Base-by-base conservation (phyloP, 768 basidiomycete genomes). In the Lactarius akahatsu region DNA sequence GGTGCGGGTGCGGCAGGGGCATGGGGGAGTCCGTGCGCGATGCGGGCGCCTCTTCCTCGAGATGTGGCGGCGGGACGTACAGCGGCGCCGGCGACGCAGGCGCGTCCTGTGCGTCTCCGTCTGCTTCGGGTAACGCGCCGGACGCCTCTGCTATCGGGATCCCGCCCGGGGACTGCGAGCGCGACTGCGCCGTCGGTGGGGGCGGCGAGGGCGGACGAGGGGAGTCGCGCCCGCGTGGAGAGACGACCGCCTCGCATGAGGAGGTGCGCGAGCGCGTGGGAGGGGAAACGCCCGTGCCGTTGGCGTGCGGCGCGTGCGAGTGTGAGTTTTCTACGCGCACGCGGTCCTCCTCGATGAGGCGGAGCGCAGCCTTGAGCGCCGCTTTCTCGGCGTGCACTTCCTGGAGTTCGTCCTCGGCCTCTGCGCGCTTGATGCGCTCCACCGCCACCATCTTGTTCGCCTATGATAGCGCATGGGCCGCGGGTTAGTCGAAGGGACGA, bases 401-500 rank as follows among this genome's bases (percentile, higher is more conserved):
- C 32, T 79, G 81, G 32, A 94, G 79, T 72, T 92, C 85, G 66
- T 91, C 89, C 73, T 91, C 88, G 1, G 85, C 83, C 71, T 91
- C 90, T 2, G 88, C 88, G 32, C 85, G 83, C 71, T 81, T 84
- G 69, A 85, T 86, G 16, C 92, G 85, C 71, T 94, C 93, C 0
- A 81, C 81, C 10, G 89, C 84, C 3, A 94, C 92, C 92, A 95
- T 94, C 70, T 89, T 91, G 75, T 94, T 94, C 7, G 93, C 92
- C 90, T 92, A n/a, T n/a, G n/a, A n/a, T n/a, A n/a, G n/a, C n/a
- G n/a, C n/a, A n/a, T n/a, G 30, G 40, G 63, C 23, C 28, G 15
- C 5, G 9, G 16, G 23, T 66, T 56, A 66, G 56, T 34, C 38
- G n/a, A 56, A 26, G 36, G 34, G 20, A 43, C 2, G 18, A 2